Percentiles rank a stretch among this genome's conserved stretches.
Evolutionary conservation across 2,329 filamentous ascomycete genomes (phyloP).

Genomic region (Alternaria incomplexa): DNA sequence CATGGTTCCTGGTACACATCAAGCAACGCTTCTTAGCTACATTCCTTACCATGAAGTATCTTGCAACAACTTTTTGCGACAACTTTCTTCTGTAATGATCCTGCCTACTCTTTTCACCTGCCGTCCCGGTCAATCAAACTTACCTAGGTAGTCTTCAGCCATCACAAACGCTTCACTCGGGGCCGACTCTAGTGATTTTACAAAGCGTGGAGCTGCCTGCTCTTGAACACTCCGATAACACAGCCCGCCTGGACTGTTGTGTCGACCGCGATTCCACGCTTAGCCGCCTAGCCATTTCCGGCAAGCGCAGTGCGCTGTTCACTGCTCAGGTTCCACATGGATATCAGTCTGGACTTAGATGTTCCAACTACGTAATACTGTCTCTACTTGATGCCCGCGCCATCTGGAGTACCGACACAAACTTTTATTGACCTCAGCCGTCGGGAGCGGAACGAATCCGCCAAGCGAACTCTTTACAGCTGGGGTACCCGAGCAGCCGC

Average conservation of each 20-base stretch:
- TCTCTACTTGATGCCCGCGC: neutral
- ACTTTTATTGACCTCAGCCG: neutral
- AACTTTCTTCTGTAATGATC: neutral
- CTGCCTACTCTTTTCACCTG: neutral
- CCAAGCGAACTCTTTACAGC: conserved; percentile 4
- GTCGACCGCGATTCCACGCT: neutral
- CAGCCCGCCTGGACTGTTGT: neutral
- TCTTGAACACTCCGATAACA: neutral
- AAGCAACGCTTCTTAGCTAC: neutral
- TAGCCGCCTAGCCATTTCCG: neutral
- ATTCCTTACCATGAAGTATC: neutral
- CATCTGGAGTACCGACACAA: neutral
- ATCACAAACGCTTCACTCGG: neutral
- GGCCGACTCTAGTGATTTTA: neutral
- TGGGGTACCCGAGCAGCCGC: conserved; percentile 6
- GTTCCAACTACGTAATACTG: neutral
- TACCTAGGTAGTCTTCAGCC: neutral
- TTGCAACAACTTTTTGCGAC: neutral
- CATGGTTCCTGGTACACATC: neutral
- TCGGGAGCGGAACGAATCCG: neutral
- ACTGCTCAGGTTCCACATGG: neutral
- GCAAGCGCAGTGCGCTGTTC: neutral
- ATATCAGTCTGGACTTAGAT: neutral
- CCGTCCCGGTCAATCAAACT: neutral
- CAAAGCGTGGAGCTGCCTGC: neutral